Evolutionary conservation across 1,139 yeast genomes (phyloP).

Genomic region (Tardiomyces depauwii): DNA sequence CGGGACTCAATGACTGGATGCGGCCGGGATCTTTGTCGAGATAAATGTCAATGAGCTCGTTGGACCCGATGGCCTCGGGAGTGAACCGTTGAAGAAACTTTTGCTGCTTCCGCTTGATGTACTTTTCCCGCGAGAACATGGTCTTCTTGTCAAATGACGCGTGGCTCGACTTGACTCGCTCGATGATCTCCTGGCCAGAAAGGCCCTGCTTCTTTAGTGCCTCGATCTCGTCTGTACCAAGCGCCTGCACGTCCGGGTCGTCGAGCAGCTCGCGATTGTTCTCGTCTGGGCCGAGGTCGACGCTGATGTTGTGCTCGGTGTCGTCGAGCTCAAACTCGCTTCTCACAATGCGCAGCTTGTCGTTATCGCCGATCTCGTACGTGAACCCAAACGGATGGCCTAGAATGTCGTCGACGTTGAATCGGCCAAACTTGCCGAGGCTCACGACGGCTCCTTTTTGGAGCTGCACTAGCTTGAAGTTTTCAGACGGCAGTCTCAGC

Average conservation of each 20-base stretch:
- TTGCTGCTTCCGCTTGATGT: constrained; percentile 80
- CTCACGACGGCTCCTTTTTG: constrained; percentile 48
- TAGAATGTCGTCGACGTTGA: constrained; percentile 58
- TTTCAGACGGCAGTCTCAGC: constrained; percentile 71
- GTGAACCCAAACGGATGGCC: constrained; percentile 85
- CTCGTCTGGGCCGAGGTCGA: constrained; percentile 17
- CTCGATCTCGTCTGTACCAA: constrained; percentile 70
- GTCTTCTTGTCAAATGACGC: constrained; percentile 85
- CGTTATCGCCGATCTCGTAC: constrained; percentile 65
- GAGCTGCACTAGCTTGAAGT: constrained; percentile 58
- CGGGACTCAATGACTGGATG: constrained; percentile 76
- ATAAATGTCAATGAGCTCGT: constrained; percentile 64
- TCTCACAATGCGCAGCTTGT: constrained; percentile 28
- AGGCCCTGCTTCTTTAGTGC: constrained; percentile 48
- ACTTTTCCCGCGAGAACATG: constrained; percentile 80
- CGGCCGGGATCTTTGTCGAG: constrained; percentile 61
- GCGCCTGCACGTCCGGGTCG: constrained; percentile 66
- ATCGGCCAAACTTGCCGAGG: constrained; percentile 87
- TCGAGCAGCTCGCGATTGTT: constrained; percentile 65
- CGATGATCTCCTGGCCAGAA: constrained; percentile 73
- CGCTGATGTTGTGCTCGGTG: constrained; percentile 16
- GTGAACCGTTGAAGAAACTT: constrained; percentile 82
- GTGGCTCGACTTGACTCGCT: constrained; percentile 72
- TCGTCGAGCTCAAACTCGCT: constrained; percentile 16
- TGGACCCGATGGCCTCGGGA: constrained; percentile 65